Conservation (phyloP, 331 rosid species). For the Acacia concinna region DNA sequence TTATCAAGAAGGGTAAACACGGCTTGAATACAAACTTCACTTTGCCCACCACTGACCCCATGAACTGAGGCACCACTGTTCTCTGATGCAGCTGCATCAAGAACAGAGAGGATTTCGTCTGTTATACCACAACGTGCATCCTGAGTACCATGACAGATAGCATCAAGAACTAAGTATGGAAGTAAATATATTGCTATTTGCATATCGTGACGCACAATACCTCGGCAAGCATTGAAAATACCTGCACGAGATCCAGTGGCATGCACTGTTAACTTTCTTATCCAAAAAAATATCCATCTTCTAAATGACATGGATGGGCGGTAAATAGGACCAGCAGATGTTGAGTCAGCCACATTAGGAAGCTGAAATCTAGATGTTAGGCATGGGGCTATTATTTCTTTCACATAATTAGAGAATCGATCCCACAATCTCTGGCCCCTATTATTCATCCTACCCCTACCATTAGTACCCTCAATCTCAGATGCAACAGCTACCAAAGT, state of each 20-base stretch:
- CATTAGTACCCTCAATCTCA: slow-evolving; percentile 36
- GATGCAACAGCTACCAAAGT: slow-evolving; percentile 37
- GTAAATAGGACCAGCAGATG: slow-evolving; percentile 70
- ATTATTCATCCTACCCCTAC: slow-evolving; percentile 52
- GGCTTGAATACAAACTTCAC: slow-evolving; percentile 94
- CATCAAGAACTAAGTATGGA: slow-evolving; percentile 93
- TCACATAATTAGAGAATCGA: slow-evolving; percentile 86
- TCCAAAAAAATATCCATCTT: slow-evolving; percentile 89
- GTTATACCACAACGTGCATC: slow-evolving; percentile 85
- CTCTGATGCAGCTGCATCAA: slow-evolving; percentile 86
- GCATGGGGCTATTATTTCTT: slow-evolving; percentile 97
- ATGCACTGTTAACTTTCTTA: slow-evolving; percentile 74
- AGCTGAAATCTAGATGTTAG: slow-evolving; percentile 93
- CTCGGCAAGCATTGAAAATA: slow-evolving; percentile 92
- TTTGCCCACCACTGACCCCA: slow-evolving; percentile 75
- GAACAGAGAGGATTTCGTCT: slow-evolving; percentile 83
- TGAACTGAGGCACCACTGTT: slow-evolving; percentile 71
- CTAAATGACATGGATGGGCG: slow-evolving; percentile 82
- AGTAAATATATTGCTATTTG: slow-evolving; percentile 84
- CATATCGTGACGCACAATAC: slow-evolving; percentile 94
- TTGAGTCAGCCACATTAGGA: slow-evolving; percentile 67
- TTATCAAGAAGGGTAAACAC: slow-evolving; percentile 97
- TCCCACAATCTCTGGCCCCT: slow-evolving; percentile 96
- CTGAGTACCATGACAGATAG: slow-evolving; percentile 83
- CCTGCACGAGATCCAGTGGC: slow-evolving; percentile 90